A percentile compares a stretch with the other conserved stretches of the same genome.
Conservation (phyloP, 345 rosid genomes). For the Citrus australasica region DNA sequence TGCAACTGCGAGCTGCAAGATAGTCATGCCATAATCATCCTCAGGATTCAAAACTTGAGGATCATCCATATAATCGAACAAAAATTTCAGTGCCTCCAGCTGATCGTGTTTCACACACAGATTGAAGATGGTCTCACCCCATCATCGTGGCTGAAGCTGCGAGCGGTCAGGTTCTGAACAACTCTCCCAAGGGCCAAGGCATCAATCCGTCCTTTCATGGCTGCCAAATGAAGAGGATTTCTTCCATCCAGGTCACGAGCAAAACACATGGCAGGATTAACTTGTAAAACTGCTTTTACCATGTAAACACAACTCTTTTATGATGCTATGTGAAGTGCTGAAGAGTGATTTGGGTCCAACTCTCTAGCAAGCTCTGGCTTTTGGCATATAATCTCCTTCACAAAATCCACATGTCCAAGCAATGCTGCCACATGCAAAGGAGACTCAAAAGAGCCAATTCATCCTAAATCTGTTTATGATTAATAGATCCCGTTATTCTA, state of each 20-base stretch:
- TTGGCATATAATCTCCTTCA: no score
- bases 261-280: no score
- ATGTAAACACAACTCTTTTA: rapidly evolving
- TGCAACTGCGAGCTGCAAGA: slow-evolving; percentile 9
- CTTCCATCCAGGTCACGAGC: no score
- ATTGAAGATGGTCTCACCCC: slow-evolving; percentile 5
- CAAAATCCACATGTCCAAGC: no score
- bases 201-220: no score
- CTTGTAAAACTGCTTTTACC: no score
- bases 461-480: rapidly evolving
- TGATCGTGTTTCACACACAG: background rate
- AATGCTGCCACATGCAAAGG: no score
- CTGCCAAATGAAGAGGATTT: no score
- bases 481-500: no score
- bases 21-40: slow-evolving; percentile 1
- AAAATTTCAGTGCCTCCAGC: background rate
- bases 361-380: background rate
- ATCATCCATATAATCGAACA: background rate
- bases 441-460: no score
- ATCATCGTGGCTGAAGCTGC: background rate
- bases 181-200: rapidly evolving
- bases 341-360: rapidly evolving
- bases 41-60: background rate
- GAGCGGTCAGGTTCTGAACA: background rate
- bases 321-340: no score